Percentiles rank a stretch among this genome's conserved stretches.
phyloP scores from a whole-genome alignment of 805 yeast genomes.

The Zygosaccharomyces pseudorouxii region DNA sequence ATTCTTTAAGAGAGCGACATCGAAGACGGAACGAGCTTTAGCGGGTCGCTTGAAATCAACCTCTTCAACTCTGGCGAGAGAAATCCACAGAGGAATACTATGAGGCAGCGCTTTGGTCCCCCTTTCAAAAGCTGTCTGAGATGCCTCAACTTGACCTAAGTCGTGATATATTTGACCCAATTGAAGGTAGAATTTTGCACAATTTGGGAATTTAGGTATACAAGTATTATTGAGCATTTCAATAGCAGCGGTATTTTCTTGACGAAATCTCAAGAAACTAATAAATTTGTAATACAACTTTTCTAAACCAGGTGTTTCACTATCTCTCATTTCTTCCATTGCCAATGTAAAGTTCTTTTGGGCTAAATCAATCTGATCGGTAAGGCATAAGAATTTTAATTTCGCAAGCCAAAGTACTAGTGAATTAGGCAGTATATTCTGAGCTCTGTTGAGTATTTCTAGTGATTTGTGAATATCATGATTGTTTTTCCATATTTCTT shows the following conservation, averaged over 20 bases:
- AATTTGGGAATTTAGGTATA: slow-evolving; percentile 43
- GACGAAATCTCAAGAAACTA: slow-evolving; percentile 43
- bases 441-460: slow-evolving; percentile 46
- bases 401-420: slow-evolving; percentile 68
- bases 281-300: slow-evolving; percentile 61
- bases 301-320: slow-evolving; percentile 24
- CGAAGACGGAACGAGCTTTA: slow-evolving; percentile 68
- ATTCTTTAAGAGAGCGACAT: slow-evolving; percentile 53
- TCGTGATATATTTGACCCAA: slow-evolving; percentile 50
- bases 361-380: slow-evolving; percentile 37
- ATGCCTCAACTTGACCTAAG: slow-evolving; percentile 33
- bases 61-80: slow-evolving; percentile 47
- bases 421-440: slow-evolving; percentile 40
- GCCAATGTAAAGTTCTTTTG: slow-evolving; percentile 38
- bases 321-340: slow-evolving; percentile 29
- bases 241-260: slow-evolving; percentile 38
- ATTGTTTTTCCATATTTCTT: slow-evolving; percentile 54
- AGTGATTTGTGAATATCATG: slow-evolving; percentile 50
- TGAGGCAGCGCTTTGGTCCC: slow-evolving; percentile 50
- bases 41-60: slow-evolving; percentile 38
- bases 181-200: slow-evolving; percentile 55
- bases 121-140: slow-evolving; percentile 43
- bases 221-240: slow-evolving; percentile 42
- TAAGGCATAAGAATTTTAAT: slow-evolving; percentile 55
- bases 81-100: slow-evolving; percentile 50